Evolutionary conservation across 176 grass and related monocot genomes (phyloP), one percentile per base, ranked within the genome.

Genomic region (Musa schizocarpa): DNA sequence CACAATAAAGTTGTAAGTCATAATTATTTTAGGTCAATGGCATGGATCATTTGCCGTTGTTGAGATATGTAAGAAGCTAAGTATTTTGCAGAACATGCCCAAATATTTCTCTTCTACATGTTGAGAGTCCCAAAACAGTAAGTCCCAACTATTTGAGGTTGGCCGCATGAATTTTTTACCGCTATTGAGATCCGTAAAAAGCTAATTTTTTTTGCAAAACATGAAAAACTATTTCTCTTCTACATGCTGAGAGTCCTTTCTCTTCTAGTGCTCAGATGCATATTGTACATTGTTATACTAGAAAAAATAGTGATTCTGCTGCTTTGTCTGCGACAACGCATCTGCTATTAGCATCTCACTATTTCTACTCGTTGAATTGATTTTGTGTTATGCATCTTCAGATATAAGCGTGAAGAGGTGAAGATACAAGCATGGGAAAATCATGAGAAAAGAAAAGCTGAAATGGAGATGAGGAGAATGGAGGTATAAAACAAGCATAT

Each of bases 391-490:
- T 68, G 8, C 3, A 69, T 29, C 70, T 78, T 76, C 72, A 97
- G 94, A 74, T 97, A 89, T 78, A 97, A 93, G 76, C 80, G 88
- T 24, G 88, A 97, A 74, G 94, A 93, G 75, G 80, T 93, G 81
- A 85, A 90, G 74, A 97, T 97, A 76, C 90, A 97, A 67, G 94
- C 94, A 2, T 97, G 94, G 94, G 94, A 93, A 77, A 93, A 97
- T 78, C 94, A 97, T 17, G 90, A 93, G 80, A 97, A 88, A 79
- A 77, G 90, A 52, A 97, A 87, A 79, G 90, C 86, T 68, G 86
- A 97, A 82, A 74, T 81, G 62, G 90, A 93, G 85, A 85, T 97
- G 90, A 93, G 84, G 86, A 97, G 71, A 77, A 78, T 85, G 51
- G 88, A 97, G 90, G 94, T 88, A 76, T 12, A 22, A 75, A 8